A percentile compares a stretch with the other conserved stretches of the same genome.
Evolutionary conservation across 345 rosid genomes (phyloP).

Genomic region (Rhodamnia rubescens): DNA sequence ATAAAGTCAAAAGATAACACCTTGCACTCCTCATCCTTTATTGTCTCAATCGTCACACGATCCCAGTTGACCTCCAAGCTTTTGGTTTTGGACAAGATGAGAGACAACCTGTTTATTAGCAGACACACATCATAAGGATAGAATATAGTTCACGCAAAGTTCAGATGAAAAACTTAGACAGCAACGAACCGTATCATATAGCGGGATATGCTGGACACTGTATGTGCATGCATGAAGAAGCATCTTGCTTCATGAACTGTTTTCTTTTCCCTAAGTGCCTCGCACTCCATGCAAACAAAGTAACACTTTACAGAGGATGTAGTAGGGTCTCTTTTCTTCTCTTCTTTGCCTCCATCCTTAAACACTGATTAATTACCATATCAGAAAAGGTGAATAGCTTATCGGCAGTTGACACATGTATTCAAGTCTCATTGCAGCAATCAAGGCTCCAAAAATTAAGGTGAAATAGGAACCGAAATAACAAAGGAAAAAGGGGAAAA

Average conservation of each 20-base stretch:
- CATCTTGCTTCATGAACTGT: slow-evolving; percentile 54
- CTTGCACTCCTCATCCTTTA: slow-evolving; percentile 40
- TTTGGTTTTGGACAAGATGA: slow-evolving; percentile 60
- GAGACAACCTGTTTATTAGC: slow-evolving; percentile 43
- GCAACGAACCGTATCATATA: slow-evolving; percentile 59
- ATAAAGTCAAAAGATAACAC: slow-evolving; percentile 18
- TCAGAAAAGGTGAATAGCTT: not conserved
- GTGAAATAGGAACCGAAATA: not conserved
- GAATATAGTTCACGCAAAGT: not conserved
- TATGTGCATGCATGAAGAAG: slow-evolving; percentile 65
- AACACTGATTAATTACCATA: slow-evolving; percentile 34
- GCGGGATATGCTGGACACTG: slow-evolving; percentile 31
- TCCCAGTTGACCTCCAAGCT: slow-evolving; percentile 37
- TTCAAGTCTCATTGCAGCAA: not conserved
- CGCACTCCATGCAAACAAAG: slow-evolving; percentile 55
- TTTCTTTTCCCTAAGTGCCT: slow-evolving; percentile 36
- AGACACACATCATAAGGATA: not conserved
- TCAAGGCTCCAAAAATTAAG: not conserved
- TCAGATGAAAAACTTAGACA: not conserved
- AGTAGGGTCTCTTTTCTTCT: slow-evolving; percentile 43
- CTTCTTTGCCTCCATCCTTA: slow-evolving; percentile 75
- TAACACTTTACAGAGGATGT: slow-evolving; percentile 46
- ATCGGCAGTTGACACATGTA: not conserved
- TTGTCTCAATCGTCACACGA: slow-evolving; percentile 1
- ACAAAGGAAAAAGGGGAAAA: not conserved